Evolutionary conservation across 495 filamentous ascomycete species (phyloP), one percentile per base, ranked within the genome.

Genomic region (Penicillium nucicola): DNA sequence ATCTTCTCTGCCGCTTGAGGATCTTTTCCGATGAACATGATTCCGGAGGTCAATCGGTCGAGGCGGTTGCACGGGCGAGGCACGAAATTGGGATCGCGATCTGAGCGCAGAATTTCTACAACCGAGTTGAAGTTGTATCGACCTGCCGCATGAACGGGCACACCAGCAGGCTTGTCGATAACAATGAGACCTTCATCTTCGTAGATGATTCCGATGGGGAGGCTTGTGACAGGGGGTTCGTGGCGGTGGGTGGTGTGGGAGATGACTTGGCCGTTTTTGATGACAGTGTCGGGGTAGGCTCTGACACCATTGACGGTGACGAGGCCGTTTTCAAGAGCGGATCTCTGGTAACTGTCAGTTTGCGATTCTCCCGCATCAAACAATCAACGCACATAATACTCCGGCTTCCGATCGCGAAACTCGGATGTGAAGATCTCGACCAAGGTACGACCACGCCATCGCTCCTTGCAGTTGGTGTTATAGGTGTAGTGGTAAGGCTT

Each of bases 1-100:
- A 98, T 79, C 35, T 76, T 70, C 37, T 93, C 91, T 2, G 93
- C 92, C 0, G 88, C 89, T 62, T 85, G 82, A 37, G 83, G 71
- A 40, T 85, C 75, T 63, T 97, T 97, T 10, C 86, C 92, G 47
- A 97, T 85, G 69, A 98, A 98, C 93, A 98, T 98, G 53, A 98
- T 83, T 19, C 93, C 93, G 41, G 89, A 95, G 0, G 93, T 98
- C 50, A 98, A 69, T 37, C 93, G 76, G 62, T 98, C 93, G n/a
- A 98, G 82, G 31, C 93, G 79, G 60, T 98, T 96, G 72, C 91
- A 96, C 1, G 95, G 86, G 38, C 91, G 73, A 0, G 92, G 89
- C 44, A 86, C 74, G 69, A 80, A 95, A 7, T 72, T 71, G n/a
- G 77, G 67, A 7, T 82, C 78, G 43, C 90, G 76, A 61, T 96